Evolutionary conservation across 257 asterid species (phyloP).

Genomic region (Plectranthus barbatus): DNA sequence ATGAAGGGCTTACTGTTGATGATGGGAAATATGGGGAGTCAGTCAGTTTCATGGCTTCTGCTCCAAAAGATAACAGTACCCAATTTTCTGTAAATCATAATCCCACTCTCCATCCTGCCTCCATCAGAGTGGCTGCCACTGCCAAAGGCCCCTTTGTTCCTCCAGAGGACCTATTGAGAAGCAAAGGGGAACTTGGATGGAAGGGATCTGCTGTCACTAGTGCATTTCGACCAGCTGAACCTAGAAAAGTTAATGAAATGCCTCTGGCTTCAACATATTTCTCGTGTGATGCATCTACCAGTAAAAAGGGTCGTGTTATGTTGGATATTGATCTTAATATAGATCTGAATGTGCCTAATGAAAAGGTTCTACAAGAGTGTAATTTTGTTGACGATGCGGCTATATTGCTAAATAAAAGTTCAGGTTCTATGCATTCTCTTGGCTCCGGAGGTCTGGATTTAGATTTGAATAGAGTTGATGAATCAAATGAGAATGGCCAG

Average conservation of each 20-base stretch:
- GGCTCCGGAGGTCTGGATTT: constrained; percentile 41
- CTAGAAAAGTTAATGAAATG: constrained; percentile 56
- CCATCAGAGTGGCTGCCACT: constrained; percentile 81
- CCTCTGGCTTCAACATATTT: constrained; percentile 21
- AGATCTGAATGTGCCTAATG: constrained; percentile 45
- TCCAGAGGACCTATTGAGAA: constrained; percentile 75
- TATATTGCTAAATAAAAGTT: neutral
- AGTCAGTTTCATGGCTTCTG: constrained; percentile 16
- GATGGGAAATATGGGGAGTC: constrained; percentile 67
- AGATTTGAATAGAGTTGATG: constrained; percentile 54
- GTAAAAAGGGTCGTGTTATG: constrained; percentile 36
- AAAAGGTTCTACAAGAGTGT: constrained; percentile 31
- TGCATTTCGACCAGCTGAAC: constrained; percentile 99
- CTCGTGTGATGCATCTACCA: constrained; percentile 28
- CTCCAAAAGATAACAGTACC: constrained; percentile 24
- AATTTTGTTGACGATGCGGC: constrained; percentile 5
- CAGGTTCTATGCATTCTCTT: constrained; percentile 14
- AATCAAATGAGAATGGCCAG: constrained; percentile 31
- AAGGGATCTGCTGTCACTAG: constrained; percentile 96
- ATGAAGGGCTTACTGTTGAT: constrained; percentile 62
- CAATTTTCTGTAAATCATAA: constrained; percentile 31
- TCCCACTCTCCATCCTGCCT: constrained; percentile 40
- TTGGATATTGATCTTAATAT: constrained; percentile 73
- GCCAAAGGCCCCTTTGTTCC: constrained; percentile 83
- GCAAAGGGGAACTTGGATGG: constrained; percentile 83